Evolutionary conservation across 345 rosid genomes (phyloP).

Genomic region (Xanthoceras sorbifolium): DNA sequence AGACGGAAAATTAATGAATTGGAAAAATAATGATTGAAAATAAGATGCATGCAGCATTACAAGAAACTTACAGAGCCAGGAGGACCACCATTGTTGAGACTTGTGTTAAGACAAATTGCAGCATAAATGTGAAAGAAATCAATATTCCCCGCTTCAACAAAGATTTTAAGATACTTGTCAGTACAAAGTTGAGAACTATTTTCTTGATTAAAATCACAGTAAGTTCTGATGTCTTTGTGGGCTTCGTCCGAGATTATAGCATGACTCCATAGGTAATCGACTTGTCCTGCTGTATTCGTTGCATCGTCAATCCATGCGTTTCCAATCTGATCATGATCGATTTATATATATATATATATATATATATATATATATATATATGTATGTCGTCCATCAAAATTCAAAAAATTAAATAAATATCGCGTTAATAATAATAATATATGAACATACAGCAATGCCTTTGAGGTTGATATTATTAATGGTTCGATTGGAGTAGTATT

Average conservation of each 20-base stretch:
- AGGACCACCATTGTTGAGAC: background rate
- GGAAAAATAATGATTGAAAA: no score
- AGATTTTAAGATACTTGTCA: slow-evolving; percentile 16
- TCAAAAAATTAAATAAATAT: no score
- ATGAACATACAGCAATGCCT: slow-evolving; percentile 27
- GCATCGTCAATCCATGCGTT: slow-evolving; percentile 43
- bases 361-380: no score
- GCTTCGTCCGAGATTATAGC: slow-evolving; percentile 48
- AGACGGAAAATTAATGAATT: background rate
- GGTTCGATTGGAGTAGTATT: slow-evolving; percentile 29
- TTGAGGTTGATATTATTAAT: slow-evolving; percentile 42
- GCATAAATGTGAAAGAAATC: slow-evolving; percentile 42
- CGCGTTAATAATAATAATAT: no score
- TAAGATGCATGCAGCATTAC: no score
- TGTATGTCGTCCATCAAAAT: no score
- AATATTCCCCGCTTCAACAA: slow-evolving; percentile 27
- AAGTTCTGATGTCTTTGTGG: slow-evolving; percentile 14
- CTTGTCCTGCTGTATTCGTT: slow-evolving; percentile 14
- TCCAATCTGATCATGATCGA: slow-evolving; percentile 43
- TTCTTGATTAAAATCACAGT: slow-evolving; percentile 26
- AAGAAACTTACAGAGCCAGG: slow-evolving; percentile 14
- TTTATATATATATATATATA: no score
- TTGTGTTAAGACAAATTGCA: slow-evolving; percentile 25
- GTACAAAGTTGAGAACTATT: slow-evolving; percentile 23
- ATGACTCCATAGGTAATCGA: slow-evolving; percentile 46